Base-by-base conservation (phyloP, 345 rosid genomes). In the Adansonia digitata region DNA sequence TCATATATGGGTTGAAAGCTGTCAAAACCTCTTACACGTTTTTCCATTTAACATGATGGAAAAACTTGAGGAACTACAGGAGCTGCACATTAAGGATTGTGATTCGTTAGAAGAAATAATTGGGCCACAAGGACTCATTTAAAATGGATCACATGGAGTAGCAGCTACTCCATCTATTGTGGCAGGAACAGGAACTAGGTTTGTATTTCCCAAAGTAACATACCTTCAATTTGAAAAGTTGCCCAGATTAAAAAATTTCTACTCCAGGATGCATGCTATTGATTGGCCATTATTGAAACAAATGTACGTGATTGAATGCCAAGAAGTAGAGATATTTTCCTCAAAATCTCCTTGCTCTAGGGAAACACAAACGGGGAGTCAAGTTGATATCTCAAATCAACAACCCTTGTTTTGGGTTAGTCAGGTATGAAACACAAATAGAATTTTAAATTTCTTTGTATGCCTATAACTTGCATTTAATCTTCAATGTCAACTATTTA, bases 211-310 rank as follows among this genome's bases (percentile, higher is more conserved):
- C 45, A 12, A 6, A 40, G 17, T 40, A 17, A 56, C 24, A 55
- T 13, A 18, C 42, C 17, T 69, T 17, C 14, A 1, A 2, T 2
- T 69, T 2, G 26, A 15, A 2, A 4, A 17, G 0, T 43, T 80
- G 10, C 66, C 53, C 29, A 14, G 40, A 0, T 20, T 80, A 17
- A 52, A 14, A 43, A 2, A 22, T 22, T 80, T 80, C 10, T 77
- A 34, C 65, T 49, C 67, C 4, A 40, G 29, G 22, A 20, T 18
- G 4, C 73, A 55, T 63, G 49, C 71, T 56, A 42, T 46, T 26
- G 69, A 80, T 13, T 75, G 78, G 62, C 79, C 79, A n/a, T 6
- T 12, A 18, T 56, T 79, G 55, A 46, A 45, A 39, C 0, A 4
- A 7, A 34, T 81, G 68, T 1, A 17, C 0, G 31, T 61, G 27